Evolutionary conservation across 2,329 filamentous ascomycete species (phyloP).

Genomic region (Madurella mycetomatis): DNA sequence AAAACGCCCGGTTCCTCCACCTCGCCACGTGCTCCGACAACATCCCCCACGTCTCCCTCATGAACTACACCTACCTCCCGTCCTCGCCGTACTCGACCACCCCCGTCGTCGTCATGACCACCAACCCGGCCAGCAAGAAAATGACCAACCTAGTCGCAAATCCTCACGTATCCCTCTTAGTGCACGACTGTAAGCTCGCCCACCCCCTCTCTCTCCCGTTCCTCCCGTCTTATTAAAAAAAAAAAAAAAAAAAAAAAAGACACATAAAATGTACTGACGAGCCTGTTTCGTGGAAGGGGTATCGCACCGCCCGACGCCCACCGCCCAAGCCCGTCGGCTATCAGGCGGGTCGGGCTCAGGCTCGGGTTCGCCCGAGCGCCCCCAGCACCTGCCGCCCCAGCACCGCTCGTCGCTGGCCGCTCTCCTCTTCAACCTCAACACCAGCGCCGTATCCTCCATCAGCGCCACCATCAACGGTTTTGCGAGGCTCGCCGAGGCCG

Average conservation of each 20-base stretch:
- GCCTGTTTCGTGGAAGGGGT: constrained; percentile 53
- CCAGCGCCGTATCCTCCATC: constrained; percentile 79
- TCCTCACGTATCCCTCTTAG: constrained; percentile 84
- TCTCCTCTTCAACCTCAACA: constrained; percentile 86
- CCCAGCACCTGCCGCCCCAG: neutral
- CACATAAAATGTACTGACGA: too few relatives aligned
- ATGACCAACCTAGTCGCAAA: constrained; percentile 78
- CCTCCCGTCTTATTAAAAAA: constrained; percentile 2
- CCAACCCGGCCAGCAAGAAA: constrained; percentile 72
- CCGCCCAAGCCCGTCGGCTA: constrained; percentile 57
- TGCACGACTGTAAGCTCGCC: constrained; percentile 69
- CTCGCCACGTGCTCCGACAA: constrained; percentile 84
- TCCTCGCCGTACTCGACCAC: constrained; percentile 59
- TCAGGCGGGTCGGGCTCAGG: constrained; percentile 55
- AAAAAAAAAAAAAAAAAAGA: neutral
- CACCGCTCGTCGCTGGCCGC: constrained; percentile 67
- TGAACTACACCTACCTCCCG: constrained; percentile 98
- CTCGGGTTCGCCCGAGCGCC: constrained; percentile 56
- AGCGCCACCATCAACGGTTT: constrained; percentile 90
- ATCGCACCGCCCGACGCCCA: constrained; percentile 80
- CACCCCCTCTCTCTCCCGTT: neutral
- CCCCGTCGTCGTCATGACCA: constrained; percentile 96
- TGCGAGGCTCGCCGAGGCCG: constrained; percentile 66
- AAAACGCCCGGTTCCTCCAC: constrained; percentile 95
- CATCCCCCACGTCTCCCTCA: constrained; percentile 86